Conservation (phyloP, 1,139 yeast genomes). For the Eremothecium gossypii region DNA sequence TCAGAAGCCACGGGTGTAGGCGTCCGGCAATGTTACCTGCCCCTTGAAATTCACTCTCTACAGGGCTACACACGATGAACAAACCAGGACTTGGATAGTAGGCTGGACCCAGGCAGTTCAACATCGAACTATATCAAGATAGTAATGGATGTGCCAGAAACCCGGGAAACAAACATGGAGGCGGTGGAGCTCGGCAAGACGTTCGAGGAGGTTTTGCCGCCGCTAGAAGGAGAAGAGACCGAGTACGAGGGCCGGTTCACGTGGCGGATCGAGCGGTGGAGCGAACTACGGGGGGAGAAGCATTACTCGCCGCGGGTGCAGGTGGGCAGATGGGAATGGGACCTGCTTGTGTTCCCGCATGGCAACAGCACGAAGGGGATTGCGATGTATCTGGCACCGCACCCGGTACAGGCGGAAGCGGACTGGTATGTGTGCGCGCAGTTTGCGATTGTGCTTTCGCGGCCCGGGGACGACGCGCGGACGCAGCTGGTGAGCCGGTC, state of each 20-base stretch:
- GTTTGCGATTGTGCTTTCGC: conserved; percentile 79
- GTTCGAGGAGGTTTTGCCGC: conserved; percentile 28
- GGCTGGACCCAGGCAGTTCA: neutral
- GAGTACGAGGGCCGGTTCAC: conserved; percentile 37
- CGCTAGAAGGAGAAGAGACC: conserved; percentile 31
- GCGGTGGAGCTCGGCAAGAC: conserved; percentile 20
- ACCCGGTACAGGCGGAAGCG: conserved; percentile 31
- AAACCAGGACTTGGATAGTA: too few species aligned
- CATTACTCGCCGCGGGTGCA: conserved; percentile 43
- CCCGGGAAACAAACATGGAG: conserved; percentile 6
- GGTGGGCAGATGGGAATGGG: conserved; percentile 68
- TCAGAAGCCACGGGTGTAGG: too few species aligned
- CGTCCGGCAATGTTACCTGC: too few species aligned
- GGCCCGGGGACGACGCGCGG: conserved; percentile 55
- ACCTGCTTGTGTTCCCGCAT: conserved; percentile 65
- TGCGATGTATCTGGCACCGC: conserved; percentile 54
- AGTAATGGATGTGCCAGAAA: conserved; percentile 1
- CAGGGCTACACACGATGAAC: too few species aligned
- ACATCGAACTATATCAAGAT: neutral
- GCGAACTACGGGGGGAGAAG: conserved; percentile 38
- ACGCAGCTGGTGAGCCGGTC: conserved; percentile 59
- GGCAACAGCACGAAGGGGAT: conserved; percentile 49
- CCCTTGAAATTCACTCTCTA: too few species aligned
- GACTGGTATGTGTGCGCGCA: conserved; percentile 87
- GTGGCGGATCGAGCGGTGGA: conserved; percentile 73